Evolutionary conservation across 768 basidiomycete species (phyloP).

Genomic region (Rhizopogon vinicolor): DNA sequence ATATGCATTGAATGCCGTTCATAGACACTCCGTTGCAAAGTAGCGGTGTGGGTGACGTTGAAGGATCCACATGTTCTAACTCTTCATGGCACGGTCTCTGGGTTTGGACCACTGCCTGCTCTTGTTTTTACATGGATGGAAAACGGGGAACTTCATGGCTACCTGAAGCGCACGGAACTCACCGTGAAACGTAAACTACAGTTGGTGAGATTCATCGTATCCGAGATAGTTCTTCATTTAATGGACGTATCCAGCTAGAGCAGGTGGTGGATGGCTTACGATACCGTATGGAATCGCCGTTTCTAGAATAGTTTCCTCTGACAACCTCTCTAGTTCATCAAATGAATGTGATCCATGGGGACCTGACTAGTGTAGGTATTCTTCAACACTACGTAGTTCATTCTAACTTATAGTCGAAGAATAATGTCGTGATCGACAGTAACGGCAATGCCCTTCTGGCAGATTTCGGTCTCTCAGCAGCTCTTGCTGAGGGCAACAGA

Average conservation of each 20-base stretch:
- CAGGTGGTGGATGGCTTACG: neutral
- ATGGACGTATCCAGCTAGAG: neutral
- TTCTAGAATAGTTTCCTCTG: neutral
- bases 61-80: neutral
- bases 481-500: neutral
- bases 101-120: neutral
- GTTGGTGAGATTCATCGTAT: neutral
- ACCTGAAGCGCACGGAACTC: neutral
- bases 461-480: neutral
- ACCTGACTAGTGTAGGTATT: neutral
- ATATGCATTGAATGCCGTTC: neutral
- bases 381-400: neutral
- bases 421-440: neutral
- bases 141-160: neutral
- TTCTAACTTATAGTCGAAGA: neutral
- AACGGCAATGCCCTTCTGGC: neutral
- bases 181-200: neutral
- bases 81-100: neutral
- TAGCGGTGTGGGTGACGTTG: neutral
- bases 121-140: neutral
- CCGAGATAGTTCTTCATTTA: neutral
- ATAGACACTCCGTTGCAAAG: neutral
- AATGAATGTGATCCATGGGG: neutral
- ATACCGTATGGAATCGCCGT: neutral
- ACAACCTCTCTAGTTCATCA: neutral